Percentiles rank a stretch among this genome's conserved stretches.
These are phyloP conservation scores for Oxyria digyna DNA, from an alignment of 148 eudicot genomes.

Conservation along the genomic window DNA sequence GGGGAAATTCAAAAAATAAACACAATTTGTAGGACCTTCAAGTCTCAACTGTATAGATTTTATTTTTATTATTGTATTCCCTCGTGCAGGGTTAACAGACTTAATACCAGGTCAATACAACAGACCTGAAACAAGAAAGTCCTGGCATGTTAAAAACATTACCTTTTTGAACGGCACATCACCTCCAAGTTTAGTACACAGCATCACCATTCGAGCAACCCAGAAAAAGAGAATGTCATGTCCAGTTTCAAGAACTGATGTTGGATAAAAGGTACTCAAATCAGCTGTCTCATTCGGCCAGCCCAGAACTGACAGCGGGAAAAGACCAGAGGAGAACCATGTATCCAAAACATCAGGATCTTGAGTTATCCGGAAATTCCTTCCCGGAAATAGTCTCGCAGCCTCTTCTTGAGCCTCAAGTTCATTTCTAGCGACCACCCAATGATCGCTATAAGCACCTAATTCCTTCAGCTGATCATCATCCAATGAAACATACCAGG, in stretches of 20 bases:
- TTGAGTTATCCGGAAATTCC: constrained; percentile 54
- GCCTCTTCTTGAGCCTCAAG: constrained; percentile 73
- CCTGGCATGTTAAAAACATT: neutral
- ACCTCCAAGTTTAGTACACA: constrained; percentile 74
- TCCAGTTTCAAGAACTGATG: constrained; percentile 95
- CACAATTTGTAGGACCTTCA: neutral
- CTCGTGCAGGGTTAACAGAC: neutral
- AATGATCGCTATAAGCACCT: constrained; percentile 72
- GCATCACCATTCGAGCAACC: constrained; percentile 99
- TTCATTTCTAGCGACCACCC: constrained; percentile 79
- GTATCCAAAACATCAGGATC: constrained; percentile 97
- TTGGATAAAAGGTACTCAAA: constrained; percentile 76
- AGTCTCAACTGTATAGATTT: neutral
- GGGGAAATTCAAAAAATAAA: neutral
- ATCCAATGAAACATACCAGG: constrained; percentile 82
- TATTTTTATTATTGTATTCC: neutral
- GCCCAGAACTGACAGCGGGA: constrained; percentile 80
- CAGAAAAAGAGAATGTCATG: constrained; percentile 95
- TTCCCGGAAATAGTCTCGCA: constrained; percentile 35
- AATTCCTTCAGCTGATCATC: constrained; percentile 62
- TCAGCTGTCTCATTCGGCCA: constrained; percentile 95
- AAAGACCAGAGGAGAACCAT: constrained; percentile 94
- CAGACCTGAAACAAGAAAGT: neutral
- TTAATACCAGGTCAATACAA: neutral
- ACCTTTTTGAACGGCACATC: constrained; percentile 87